Conservation (phyloP, 1,284 basidiomycete genomes). For the Mycena citricolor region DNA sequence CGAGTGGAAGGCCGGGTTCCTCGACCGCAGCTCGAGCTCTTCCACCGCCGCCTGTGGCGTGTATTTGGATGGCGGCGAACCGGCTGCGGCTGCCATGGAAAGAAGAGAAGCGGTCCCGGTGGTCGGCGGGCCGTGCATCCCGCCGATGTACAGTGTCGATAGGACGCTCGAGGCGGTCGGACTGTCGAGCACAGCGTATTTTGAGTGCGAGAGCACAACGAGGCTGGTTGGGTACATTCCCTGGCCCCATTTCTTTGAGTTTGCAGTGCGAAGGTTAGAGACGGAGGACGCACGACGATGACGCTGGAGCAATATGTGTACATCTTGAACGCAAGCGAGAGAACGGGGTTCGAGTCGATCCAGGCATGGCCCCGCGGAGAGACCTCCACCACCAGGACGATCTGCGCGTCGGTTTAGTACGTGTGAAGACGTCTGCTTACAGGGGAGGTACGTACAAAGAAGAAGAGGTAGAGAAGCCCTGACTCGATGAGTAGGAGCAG, state of each 20-base stretch:
- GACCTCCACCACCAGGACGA: not conserved
- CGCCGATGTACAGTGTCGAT: too few relatives aligned
- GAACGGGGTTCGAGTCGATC: not conserved
- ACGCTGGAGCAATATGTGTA: slow-evolving; percentile 6
- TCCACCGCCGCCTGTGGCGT: too few relatives aligned
- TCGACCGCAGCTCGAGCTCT: too few relatives aligned
- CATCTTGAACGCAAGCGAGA: slow-evolving; percentile 2
- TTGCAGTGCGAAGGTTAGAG: not conserved
- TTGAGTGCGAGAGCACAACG: slow-evolving; percentile 9
- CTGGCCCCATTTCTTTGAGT: not conserved
- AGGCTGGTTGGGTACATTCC: slow-evolving; percentile 10
- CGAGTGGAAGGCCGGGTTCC: too few relatives aligned
- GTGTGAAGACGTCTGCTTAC: not conserved
- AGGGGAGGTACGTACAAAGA: slow-evolving; percentile 5
- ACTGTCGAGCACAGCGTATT: slow-evolving; percentile 6
- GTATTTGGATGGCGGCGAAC: too few relatives aligned
- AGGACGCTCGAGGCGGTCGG: too few relatives aligned
- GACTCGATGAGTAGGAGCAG: slow-evolving; percentile 10
- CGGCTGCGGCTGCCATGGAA: too few relatives aligned
- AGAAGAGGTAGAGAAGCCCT: slow-evolving; percentile 9
- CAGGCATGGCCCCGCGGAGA: not conserved
- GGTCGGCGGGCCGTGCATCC: too few relatives aligned
- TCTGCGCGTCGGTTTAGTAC: not conserved
- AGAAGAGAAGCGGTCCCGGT: too few relatives aligned
- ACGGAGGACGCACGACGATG: slow-evolving; percentile 13